These are phyloP conservation scores for Alternaria infectoria DNA, from an alignment of 2,329 filamentous ascomycete genomes.

Conservation along the genomic window DNA sequence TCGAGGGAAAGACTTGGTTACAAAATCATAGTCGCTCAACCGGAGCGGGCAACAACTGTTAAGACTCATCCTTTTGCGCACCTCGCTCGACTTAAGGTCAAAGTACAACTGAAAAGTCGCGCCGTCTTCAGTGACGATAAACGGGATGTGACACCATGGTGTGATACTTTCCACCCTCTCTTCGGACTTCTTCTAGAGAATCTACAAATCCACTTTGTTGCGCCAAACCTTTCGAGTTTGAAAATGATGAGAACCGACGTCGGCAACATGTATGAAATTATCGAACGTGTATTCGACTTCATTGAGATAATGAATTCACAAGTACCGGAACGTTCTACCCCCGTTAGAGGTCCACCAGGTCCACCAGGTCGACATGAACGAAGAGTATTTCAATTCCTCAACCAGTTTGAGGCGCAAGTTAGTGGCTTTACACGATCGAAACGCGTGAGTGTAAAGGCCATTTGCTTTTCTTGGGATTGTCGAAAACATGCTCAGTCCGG, in stretches of 20 bases:
- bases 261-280: not conserved
- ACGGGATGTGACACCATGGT: not conserved
- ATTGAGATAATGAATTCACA: not conserved
- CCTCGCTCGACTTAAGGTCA: not conserved
- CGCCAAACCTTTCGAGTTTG: not conserved
- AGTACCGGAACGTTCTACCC: not conserved
- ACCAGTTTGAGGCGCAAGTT: not conserved
- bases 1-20: not conserved
- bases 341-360: too few species aligned
- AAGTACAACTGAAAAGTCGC: not conserved
- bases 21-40: not conserved
- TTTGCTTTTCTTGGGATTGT: not conserved
- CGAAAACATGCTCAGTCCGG: not conserved
- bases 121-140: not conserved
- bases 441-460: not conserved
- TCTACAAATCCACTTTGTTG: not conserved
- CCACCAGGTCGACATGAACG: not conserved
- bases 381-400: not conserved
- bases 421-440: not conserved
- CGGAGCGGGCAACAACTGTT: not conserved
- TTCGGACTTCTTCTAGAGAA: not conserved
- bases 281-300: not conserved
- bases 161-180: not conserved
- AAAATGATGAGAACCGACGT: too few species aligned
- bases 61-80: not conserved